Evolutionary conservation across 176 grass and related monocot genomes (phyloP).

Genomic region (Avena sativa): DNA sequence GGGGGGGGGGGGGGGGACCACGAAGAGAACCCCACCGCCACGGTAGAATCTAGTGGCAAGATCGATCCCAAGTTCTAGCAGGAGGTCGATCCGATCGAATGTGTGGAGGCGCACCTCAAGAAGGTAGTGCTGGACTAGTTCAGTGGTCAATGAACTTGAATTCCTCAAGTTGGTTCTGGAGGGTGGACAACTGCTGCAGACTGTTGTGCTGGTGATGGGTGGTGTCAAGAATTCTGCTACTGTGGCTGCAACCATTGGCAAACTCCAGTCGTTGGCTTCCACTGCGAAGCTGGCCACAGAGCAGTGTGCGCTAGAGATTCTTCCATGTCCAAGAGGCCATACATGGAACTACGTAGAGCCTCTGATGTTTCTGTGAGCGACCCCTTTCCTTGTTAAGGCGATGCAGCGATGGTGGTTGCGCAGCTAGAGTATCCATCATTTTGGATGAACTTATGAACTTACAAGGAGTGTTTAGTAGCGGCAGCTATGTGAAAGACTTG

Average conservation of each 20-base stretch:
- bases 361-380: constrained; percentile 47
- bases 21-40: not conserved
- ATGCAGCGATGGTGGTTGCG: not conserved
- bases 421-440: not conserved
- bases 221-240: not conserved
- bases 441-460: not conserved
- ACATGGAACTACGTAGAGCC: constrained; percentile 29
- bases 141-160: not conserved
- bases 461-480: not conserved
- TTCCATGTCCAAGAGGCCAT: not conserved
- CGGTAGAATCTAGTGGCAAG: not conserved
- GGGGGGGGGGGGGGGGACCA: not conserved
- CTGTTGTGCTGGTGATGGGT: constrained; percentile 19
- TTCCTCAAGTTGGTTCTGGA: constrained; percentile 40
- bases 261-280: constrained; percentile 28
- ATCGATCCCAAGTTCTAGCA: not conserved
- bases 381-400: constrained; percentile 5
- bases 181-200: constrained; percentile 21
- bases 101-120: constrained; percentile 22
- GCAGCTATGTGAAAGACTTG: not conserved
- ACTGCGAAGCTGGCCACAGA: constrained; percentile 3
- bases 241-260: not conserved
- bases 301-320: constrained; percentile 15
- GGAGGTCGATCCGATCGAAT: constrained; percentile 7
- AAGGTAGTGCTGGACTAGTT: constrained; percentile 36